Base-by-base conservation (phyloP, 2,329 filamentous ascomycete genomes). In the Graphilbum fragrans region DNA sequence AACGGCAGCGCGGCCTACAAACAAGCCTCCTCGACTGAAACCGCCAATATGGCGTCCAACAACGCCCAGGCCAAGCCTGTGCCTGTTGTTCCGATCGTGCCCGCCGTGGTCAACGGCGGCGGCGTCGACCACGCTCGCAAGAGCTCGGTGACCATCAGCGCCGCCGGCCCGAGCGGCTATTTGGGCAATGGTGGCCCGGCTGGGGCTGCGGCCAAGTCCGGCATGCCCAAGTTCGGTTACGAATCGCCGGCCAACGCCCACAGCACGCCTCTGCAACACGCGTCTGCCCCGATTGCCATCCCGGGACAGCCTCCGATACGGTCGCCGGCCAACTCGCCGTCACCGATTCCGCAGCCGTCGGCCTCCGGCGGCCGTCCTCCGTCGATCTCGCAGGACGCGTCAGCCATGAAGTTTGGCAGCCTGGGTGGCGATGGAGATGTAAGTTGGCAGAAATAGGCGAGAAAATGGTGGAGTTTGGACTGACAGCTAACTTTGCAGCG, bases 81-180 rank as follows among this genome's bases (percentile, higher is more conserved):
- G 53, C 80, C 81, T 51, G 59, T 62, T 44, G 66, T 67, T 50
- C 71, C 79, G 50, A 16, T 31, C n/a, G 8, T 31, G 29, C n/a
- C 32, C 32, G 67, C 69, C 49, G 76, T 82, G 52, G 74, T 71
- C 48, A 92, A 93, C 74, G 85, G 85, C 51, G 65, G 67, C 51
- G 62, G 70, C 41, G 69, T 69, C 52, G 80, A 86, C 53, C 88
- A 96, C 67, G 74, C 70, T 57, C 78, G 86, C 58, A 94, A 94
- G 66, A 79, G 80, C 49, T 94, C 90, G 17, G 82, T 94, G 55
- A 94, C 88, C 55, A 94, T 95, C 69, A 87, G 77, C 60, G 81
- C 86, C 52, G 83, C 84, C 57, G 85, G 82, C 52, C 76, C 84
- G 42, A 83, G 73, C 52, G 80, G 80, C 56, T 84, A 78, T 59